phyloP scores from a whole-genome alignment of 768 basidiomycete species.

The Coprinopsis marcescibilis region DNA sequence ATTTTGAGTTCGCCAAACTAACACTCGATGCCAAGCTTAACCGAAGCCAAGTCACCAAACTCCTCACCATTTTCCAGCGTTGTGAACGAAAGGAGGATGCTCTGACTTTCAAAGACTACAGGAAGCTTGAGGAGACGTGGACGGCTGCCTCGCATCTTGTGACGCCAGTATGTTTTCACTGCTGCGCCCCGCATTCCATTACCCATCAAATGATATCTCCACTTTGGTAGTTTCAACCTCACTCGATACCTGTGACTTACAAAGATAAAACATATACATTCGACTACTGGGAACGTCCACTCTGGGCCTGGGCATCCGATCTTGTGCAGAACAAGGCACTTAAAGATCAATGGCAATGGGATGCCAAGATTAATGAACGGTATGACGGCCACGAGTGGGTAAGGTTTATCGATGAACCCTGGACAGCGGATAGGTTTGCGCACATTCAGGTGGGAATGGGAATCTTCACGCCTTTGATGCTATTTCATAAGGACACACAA shows the following conservation, averaged over 20 bases:
- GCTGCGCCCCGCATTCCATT: background rate
- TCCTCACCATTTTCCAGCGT: background rate
- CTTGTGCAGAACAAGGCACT: background rate
- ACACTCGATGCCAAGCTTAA: too few relatives aligned
- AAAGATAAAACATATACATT: background rate
- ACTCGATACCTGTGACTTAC: background rate
- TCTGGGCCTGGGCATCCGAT: conserved; percentile 6
- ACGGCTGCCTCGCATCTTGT: background rate
- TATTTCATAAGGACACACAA: background rate
- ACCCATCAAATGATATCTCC: background rate
- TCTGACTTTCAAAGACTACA: background rate
- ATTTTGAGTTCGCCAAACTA: too few relatives aligned
- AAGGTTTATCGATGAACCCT: conserved; percentile 14
- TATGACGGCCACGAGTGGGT: conserved; percentile 7
- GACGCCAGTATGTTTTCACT: conserved; percentile 1
- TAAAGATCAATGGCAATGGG: background rate
- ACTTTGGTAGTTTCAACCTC: background rate
- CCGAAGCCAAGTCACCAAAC: too few relatives aligned
- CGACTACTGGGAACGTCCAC: background rate
- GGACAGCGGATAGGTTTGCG: conserved; percentile 8
- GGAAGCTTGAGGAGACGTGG: background rate
- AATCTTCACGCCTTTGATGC: too few relatives aligned
- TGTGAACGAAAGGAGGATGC: background rate
- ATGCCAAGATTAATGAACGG: background rate
- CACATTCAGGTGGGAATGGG: conserved; percentile 12